Conservation (phyloP, 1,284 basidiomycete species). For the Ceratobasidium sp. region DNA sequence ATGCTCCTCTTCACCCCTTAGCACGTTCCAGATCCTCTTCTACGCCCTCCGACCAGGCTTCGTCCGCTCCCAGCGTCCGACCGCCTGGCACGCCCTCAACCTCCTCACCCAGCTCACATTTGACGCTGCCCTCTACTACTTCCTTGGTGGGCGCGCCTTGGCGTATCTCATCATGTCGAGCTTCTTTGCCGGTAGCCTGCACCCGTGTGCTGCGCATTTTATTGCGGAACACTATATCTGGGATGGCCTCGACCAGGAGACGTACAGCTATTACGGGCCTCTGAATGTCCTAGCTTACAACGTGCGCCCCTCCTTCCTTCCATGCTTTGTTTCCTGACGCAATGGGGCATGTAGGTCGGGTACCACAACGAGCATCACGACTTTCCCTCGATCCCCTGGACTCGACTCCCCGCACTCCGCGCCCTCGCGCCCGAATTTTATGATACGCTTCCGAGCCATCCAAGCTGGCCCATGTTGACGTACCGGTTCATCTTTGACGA, state of each 20-base stretch:
- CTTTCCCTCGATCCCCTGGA: slow-evolving; percentile 97
- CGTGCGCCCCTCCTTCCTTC: slow-evolving; percentile 61
- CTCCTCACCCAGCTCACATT: slow-evolving; percentile 75
- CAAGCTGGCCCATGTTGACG: slow-evolving; percentile 94
- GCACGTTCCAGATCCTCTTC: slow-evolving; percentile 98
- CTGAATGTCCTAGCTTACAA: slow-evolving; percentile 96
- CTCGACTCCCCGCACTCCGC: slow-evolving; percentile 85
- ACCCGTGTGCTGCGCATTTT: slow-evolving; percentile 97
- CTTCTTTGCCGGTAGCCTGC: slow-evolving; percentile 95
- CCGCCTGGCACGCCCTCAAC: slow-evolving; percentile 87
- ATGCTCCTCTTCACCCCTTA: slow-evolving; percentile 53
- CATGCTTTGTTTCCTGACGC: slow-evolving; percentile 15
- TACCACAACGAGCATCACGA: slow-evolving; percentile 99
- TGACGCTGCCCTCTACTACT: slow-evolving; percentile 73
- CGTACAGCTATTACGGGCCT: slow-evolving; percentile 95
- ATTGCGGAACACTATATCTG: slow-evolving; percentile 97
- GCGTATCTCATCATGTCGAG: slow-evolving; percentile 87
- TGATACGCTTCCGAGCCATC: slow-evolving; percentile 85
- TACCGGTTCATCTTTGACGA: slow-evolving; percentile 92
- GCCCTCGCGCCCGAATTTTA: slow-evolving; percentile 93
- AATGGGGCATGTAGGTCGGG: slow-evolving; percentile 71
- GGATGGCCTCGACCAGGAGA: slow-evolving; percentile 91
- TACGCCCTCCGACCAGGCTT: slow-evolving; percentile 98
- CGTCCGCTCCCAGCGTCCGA: slow-evolving; percentile 84
- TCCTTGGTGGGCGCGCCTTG: slow-evolving; percentile 72